Percentiles rank a stretch among this genome's conserved stretches.
Evolutionary conservation across 352 stramenopile genomes (phyloP).

Genomic region (Hyaloperonospora arabidopsidis): DNA sequence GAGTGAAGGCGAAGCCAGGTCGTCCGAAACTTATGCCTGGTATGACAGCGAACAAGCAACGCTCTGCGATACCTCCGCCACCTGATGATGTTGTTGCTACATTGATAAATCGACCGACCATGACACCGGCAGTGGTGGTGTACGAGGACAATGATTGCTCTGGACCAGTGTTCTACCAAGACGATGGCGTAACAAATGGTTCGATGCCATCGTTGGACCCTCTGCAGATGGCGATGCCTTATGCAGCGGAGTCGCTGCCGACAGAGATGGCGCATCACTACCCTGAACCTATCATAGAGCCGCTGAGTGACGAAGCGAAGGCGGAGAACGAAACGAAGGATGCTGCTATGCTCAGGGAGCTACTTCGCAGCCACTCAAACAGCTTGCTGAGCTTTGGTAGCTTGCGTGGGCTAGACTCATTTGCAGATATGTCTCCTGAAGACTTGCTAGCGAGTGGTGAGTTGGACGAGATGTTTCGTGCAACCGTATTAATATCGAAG

Average conservation of each 20-base stretch:
- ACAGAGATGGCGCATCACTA: slow-evolving; percentile 27
- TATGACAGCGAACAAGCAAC: slow-evolving; percentile 40
- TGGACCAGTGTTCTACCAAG: slow-evolving; percentile 12
- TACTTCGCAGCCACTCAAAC: slow-evolving; percentile 59
- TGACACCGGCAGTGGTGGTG: slow-evolving; percentile 20
- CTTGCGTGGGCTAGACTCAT: slow-evolving; percentile 39
- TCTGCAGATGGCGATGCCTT: slow-evolving; percentile 18
- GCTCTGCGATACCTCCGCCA: slow-evolving; percentile 35
- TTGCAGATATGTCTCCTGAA: slow-evolving; percentile 69
- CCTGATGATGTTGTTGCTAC: slow-evolving; percentile 49
- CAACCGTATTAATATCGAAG: slow-evolving; percentile 56
- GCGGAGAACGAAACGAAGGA: slow-evolving; percentile 56
- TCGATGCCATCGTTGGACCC: slow-evolving; percentile 21
- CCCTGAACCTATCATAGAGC: slow-evolving; percentile 59
- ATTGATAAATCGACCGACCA: slow-evolving; percentile 32
- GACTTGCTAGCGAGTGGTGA: slow-evolving; percentile 70
- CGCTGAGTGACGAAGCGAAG: slow-evolving; percentile 45
- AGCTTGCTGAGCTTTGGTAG: slow-evolving; percentile 64
- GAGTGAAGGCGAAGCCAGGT: slow-evolving; percentile 48
- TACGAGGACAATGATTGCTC: slow-evolving; percentile 16
- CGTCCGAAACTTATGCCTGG: slow-evolving; percentile 54
- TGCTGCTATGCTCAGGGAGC: slow-evolving; percentile 57
- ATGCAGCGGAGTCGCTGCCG: slow-evolving; percentile 10
- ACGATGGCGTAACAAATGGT: slow-evolving; percentile 19
- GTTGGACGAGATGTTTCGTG: slow-evolving; percentile 70